Evolutionary conservation across 164 flowering plant species (phyloP).

Genomic region (Liriodendron chinense): DNA sequence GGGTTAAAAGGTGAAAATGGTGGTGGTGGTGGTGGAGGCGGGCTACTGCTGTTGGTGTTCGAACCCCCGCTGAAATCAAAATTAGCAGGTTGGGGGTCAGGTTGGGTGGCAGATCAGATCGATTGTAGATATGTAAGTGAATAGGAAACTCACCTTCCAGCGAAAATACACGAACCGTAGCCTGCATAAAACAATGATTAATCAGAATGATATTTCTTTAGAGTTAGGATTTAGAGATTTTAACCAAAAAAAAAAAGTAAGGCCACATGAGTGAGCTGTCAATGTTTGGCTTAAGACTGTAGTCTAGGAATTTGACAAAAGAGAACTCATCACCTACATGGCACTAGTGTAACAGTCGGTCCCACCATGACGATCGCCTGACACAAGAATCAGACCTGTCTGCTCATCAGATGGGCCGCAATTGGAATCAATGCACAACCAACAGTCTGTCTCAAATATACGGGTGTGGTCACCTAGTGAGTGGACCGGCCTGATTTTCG

Average conservation of each 20-base stretch:
- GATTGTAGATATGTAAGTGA: background rate
- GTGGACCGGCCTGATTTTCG: too few species aligned
- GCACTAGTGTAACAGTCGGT: background rate
- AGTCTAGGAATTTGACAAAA: background rate
- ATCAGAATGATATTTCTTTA: background rate
- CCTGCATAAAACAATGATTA: conserved; percentile 37
- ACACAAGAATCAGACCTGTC: too few species aligned
- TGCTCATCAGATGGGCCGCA: background rate
- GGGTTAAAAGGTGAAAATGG: conserved; percentile 41
- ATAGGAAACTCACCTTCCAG: conserved; percentile 47
- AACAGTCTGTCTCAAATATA: too few species aligned
- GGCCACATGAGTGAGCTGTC: background rate
- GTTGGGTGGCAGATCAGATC: background rate
- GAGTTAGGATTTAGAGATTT: background rate
- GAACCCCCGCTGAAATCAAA: conserved; percentile 33
- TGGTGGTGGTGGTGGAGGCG: conserved; percentile 36
- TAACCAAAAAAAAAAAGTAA: too few species aligned
- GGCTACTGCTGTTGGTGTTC: conserved; percentile 20
- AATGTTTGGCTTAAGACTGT: background rate
- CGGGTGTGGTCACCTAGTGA: too few species aligned
- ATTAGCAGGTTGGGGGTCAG: background rate
- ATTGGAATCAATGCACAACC: background rate
- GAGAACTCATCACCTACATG: background rate
- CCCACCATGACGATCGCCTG: background rate
- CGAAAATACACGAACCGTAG: conserved; percentile 54